Base-by-base conservation (phyloP, 1,284 basidiomycete genomes). In the Microbotryum lychnidis-dioicae region DNA sequence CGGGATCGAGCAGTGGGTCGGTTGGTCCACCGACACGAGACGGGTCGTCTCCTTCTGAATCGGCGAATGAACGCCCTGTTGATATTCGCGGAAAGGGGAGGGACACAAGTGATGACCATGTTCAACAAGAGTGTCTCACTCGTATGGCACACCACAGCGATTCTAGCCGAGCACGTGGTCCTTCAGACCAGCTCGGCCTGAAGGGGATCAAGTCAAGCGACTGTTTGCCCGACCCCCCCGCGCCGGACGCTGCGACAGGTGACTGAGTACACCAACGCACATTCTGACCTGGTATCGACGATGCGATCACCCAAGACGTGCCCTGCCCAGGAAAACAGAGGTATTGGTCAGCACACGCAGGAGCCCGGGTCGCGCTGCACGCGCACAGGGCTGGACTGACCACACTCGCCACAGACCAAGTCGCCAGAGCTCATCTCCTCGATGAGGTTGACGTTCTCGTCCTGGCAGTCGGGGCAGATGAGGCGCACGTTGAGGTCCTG, bases 401-500 rank as follows among this genome's bases (percentile, higher is more conserved):
- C 96, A 80, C 96, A 99, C 68, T 85, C 85, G 68, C 89, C 91
- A 79, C 96, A 99, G 66, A 97, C 94, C 70, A 98, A 83, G 78
- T 99, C 96, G 71, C 96, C 96, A 69, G 89, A 89, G 72, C 90
- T 88, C 78, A 96, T 97, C 78, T 97, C 92, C 79, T 99, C 96
- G 71, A 93, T 83, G 72, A 98, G 90, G 69, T 94, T 87, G 18
- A 91, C 91, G 71, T 90, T 89, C 63, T 90, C 89, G 73, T 88
- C 87, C 76, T 86, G 82, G 79, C 94, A 97, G 73, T 97, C 91
- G 27, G 91, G 92, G 74, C 94, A 97, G 69, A 92, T 87, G 70
- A 94, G 84, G 51, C 89, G 86, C 67, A 94, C 89, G 58, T 89
- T 87, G 60, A 93, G 81, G 76, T 94, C 87, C 66, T 87, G 84